Evolutionary conservation across 2,329 filamentous ascomycete genomes (phyloP).

Genomic region (Onygenales sp.): DNA sequence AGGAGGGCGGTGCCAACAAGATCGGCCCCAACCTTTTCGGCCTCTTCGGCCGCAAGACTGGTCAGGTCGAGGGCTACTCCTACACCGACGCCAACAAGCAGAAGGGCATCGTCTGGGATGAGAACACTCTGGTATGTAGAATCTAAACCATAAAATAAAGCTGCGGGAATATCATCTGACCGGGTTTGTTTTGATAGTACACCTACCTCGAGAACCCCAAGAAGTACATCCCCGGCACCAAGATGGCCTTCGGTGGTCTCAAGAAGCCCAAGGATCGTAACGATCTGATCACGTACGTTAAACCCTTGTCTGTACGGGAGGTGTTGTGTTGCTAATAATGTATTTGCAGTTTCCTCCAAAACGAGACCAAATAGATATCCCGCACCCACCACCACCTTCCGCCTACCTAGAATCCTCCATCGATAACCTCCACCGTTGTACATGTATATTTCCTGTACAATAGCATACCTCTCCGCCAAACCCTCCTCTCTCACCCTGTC

Average conservation of each 20-base stretch:
- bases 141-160: background rate
- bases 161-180: constrained; percentile 5
- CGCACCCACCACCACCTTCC: constrained; percentile 15
- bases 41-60: constrained; percentile 93
- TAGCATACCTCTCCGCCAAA: background rate
- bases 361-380: constrained; percentile 19
- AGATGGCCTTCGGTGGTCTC: constrained; percentile 99
- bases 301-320: background rate
- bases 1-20: constrained; percentile 88
- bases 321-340: constrained; percentile 9
- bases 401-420: constrained; percentile 8
- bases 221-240: constrained; percentile 99
- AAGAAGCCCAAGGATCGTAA: constrained; percentile 99
- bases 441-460: background rate
- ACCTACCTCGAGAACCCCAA: constrained; percentile 99
- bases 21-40: constrained; percentile 94
- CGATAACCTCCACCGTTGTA: background rate
- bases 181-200: constrained; percentile 49
- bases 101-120: constrained; percentile 83
- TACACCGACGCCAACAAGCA: constrained; percentile 99
- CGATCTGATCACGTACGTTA: constrained; percentile 87
- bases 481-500: background rate
- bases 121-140: constrained; percentile 64
- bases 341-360: constrained; percentile 17
- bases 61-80: constrained; percentile 80